A percentile compares a stretch with the other conserved stretches of the same genome.
These are phyloP conservation scores for Drechslerella dactyloides DNA, from an alignment of 2,329 filamentous ascomycete species.

Conservation along the genomic window DNA sequence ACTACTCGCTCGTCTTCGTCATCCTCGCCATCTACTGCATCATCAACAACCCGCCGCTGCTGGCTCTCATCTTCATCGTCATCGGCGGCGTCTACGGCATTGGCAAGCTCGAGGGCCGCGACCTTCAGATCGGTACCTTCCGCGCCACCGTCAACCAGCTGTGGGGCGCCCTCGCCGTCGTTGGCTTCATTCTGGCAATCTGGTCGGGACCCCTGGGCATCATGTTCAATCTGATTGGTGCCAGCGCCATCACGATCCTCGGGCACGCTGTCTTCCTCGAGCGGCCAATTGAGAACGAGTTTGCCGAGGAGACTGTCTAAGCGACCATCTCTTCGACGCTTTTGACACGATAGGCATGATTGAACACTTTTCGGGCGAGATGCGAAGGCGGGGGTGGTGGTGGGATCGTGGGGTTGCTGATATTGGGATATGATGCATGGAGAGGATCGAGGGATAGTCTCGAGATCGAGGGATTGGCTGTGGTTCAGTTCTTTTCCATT, in stretches of 20 bases:
- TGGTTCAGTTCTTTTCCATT: not conserved
- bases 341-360: not conserved
- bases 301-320: slow-evolving; percentile 99
- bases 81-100: slow-evolving; percentile 88
- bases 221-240: slow-evolving; percentile 93
- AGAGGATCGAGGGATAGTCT: not conserved
- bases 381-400: not conserved
- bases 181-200: slow-evolving; percentile 83
- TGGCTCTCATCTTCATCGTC: slow-evolving; percentile 91
- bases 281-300: slow-evolving; percentile 99
- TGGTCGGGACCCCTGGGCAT: slow-evolving; percentile 83
- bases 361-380: no score
- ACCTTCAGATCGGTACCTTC: slow-evolving; percentile 79
- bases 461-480: no score
- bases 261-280: slow-evolving; percentile 96
- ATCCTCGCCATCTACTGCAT: slow-evolving; percentile 97
- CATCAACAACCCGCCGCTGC: slow-evolving; percentile 81
- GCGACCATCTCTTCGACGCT: not conserved
- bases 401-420: not conserved
- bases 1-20: slow-evolving; percentile 90
- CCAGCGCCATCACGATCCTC: slow-evolving; percentile 88
- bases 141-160: slow-evolving; percentile 89
- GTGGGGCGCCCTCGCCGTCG: slow-evolving; percentile 83
- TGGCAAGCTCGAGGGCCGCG: slow-evolving; percentile 83
- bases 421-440: no score